Conservation (phyloP, 768 basidiomycete species). For the Asterophora parasitica region DNA sequence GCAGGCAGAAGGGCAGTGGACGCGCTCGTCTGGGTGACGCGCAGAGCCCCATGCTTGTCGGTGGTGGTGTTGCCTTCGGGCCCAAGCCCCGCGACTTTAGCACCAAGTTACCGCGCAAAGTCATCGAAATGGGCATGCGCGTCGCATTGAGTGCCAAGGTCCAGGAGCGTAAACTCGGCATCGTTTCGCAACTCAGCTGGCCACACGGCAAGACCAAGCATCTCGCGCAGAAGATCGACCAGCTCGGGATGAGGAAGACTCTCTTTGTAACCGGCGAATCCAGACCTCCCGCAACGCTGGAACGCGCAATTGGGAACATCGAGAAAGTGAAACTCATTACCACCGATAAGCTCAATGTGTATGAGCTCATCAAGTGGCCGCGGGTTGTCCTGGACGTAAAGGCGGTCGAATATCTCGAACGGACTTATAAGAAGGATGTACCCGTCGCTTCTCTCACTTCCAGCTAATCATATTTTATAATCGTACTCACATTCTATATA, state of each 20-base stretch:
- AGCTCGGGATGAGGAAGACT: slow-evolving; percentile 65
- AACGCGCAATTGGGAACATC: slow-evolving; percentile 66
- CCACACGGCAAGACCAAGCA: slow-evolving; percentile 67
- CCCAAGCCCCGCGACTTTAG: slow-evolving; percentile 90
- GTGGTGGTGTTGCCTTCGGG: slow-evolving; percentile 91
- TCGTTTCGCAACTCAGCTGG: slow-evolving; percentile 73
- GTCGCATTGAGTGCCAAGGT: slow-evolving; percentile 85
- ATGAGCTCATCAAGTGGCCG: slow-evolving; percentile 81
- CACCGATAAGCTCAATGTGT: slow-evolving; percentile 67
- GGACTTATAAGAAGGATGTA: slow-evolving; percentile 48
- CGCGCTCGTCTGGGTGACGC: slow-evolving; percentile 85
- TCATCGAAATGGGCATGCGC: slow-evolving; percentile 88
- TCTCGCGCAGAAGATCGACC: slow-evolving; percentile 56
- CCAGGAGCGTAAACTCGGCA: slow-evolving; percentile 64
- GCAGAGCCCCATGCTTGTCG: slow-evolving; percentile 81
- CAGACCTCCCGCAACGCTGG: slow-evolving; percentile 48
- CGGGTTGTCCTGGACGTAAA: slow-evolving; percentile 76
- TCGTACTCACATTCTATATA: background rate
- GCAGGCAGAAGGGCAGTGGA: slow-evolving; percentile 89
- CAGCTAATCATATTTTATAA: background rate
- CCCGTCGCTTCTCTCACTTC: slow-evolving; percentile 15
- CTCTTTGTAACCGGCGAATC: slow-evolving; percentile 71
- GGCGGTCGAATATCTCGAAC: slow-evolving; percentile 77
- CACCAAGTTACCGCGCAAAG: slow-evolving; percentile 89
- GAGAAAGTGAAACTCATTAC: slow-evolving; percentile 60